Percentiles rank a stretch among this genome's conserved stretches.
phyloP scores from a whole-genome alignment of 805 yeast species.

The Millerozyma miso region DNA sequence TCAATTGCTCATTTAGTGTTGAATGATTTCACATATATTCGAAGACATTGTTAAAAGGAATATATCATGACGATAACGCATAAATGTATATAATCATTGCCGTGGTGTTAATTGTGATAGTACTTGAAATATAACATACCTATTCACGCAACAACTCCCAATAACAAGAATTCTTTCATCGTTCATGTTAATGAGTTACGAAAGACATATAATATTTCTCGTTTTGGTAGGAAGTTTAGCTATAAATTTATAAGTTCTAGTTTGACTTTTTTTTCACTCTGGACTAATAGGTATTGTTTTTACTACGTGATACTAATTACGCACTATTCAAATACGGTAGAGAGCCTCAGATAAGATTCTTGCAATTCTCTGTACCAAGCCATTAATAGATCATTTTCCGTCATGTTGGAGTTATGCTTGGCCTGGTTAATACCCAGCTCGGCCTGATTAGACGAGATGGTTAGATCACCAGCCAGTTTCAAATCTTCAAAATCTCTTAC shows the following conservation, averaged over 20 bases:
- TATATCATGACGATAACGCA: constrained; percentile 49
- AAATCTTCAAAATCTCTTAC: neutral
- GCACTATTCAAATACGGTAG: neutral
- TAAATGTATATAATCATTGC: constrained; percentile 23
- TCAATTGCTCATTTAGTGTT: constrained; percentile 39
- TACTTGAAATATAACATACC: neutral
- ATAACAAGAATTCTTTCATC: too few species aligned
- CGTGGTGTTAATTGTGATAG: neutral
- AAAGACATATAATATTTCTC: too few species aligned
- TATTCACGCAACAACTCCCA: too few species aligned
- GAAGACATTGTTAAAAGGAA: constrained; percentile 31
- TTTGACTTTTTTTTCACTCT: neutral
- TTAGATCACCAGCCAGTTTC: neutral
- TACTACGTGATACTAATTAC: neutral
- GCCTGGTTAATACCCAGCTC: neutral
- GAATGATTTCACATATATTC: constrained; percentile 40
- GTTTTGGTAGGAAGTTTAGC: neutral
- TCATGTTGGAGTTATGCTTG: neutral
- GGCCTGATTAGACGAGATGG: neutral
- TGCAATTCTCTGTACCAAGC: neutral
- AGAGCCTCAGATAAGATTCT: neutral
- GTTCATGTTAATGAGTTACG: too few species aligned
- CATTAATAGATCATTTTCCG: neutral
- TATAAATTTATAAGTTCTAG: neutral
- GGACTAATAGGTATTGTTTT: neutral